Base-by-base conservation (phyloP, 139 green algal genomes). In the Chlamydomonas sphaeroides region DNA sequence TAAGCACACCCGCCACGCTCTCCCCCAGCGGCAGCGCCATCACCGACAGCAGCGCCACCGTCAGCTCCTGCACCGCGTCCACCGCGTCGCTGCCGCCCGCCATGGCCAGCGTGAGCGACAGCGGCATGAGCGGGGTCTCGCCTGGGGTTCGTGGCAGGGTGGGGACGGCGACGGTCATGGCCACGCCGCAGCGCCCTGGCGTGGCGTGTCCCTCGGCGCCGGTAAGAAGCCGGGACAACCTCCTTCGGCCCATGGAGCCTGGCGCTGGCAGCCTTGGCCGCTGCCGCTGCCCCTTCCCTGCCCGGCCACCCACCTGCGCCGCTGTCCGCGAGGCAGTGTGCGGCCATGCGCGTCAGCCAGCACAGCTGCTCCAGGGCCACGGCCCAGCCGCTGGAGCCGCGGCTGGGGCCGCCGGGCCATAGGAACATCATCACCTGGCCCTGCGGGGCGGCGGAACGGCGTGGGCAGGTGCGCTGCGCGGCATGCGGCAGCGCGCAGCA, bases 111-210 rank as follows among this genome's bases (percentile, higher is more conserved):
- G 75, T 61, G 0, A 73, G 23, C 8, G 74, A 73, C 23, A 98
- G 68, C 18, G 94, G 95, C 49, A 94, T 80, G 83, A 96, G 62
- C 0, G 96, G 95, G 11, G 87, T 95, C 87, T 98, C 96, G 65
- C 35, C 35, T n/a, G n/a, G n/a, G n/a, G n/a, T n/a, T n/a, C n/a
- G n/a, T n/a, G n/a, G n/a, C n/a, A n/a, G n/a, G n/a, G n/a, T n/a
- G n/a, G n/a, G n/a, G n/a, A n/a, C n/a, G 5, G 5, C 45, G 41
- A 68, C 17, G 32, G 14, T n/a, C 20, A 68, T 20, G 18, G 39
- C 30, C 62, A 68, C 26, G 42, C 67, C 2, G 25, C 66, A 49
- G 86, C n/a, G n/a, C n/a, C n/a, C n/a, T n/a, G n/a, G n/a, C n/a
- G n/a, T n/a, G n/a, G n/a, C n/a, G n/a, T n/a, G n/a, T n/a, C n/a